Conservation (phyloP, 495 filamentous ascomycete species). For the Mytilinidion resinicola region DNA sequence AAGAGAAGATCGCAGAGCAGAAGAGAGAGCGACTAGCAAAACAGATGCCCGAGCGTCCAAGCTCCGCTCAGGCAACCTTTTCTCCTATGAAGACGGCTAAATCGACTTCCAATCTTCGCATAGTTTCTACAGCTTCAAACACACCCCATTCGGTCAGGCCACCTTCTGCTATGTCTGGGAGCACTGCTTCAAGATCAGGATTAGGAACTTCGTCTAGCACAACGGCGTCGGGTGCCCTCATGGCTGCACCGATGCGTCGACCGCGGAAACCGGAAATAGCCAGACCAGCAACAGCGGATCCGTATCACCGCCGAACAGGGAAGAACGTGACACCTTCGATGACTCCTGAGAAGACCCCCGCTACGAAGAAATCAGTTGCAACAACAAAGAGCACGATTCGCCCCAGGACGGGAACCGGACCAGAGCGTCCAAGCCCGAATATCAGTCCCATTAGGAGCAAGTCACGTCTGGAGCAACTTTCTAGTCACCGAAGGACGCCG, state of each 20-base stretch:
- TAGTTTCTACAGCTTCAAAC: constrained; percentile 24
- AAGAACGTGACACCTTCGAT: constrained; percentile 39
- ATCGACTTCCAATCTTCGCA: constrained; percentile 28
- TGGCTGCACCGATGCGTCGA: constrained; percentile 55
- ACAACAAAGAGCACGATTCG: constrained; percentile 17
- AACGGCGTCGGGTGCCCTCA: constrained; percentile 42
- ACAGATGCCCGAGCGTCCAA: constrained; percentile 60
- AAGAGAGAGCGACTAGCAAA: constrained; percentile 59
- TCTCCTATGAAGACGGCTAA: constrained; percentile 48
- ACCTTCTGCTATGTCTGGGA: constrained; percentile 21
- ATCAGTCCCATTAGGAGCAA: constrained; percentile 28
- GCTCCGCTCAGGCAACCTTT: constrained; percentile 64
- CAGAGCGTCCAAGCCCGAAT: constrained; percentile 18
- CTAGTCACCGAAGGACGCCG: constrained; percentile 24
- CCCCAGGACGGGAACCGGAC: constrained; percentile 17
- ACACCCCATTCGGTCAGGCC: constrained; percentile 25
- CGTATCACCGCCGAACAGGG: constrained; percentile 41
- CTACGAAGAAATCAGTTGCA: constrained; percentile 33
- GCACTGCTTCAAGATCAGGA: constrained; percentile 18
- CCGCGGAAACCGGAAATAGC: constrained; percentile 46
- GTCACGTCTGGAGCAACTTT: constrained; percentile 17
- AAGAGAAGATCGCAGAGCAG: constrained; percentile 75
- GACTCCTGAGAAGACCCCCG: constrained; percentile 43
- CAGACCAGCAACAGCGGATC: constrained; percentile 55
- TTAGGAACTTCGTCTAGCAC: constrained; percentile 11